Evolutionary conservation across 1,139 yeast species (phyloP).

Genomic region (Geotrichum restrictum): DNA sequence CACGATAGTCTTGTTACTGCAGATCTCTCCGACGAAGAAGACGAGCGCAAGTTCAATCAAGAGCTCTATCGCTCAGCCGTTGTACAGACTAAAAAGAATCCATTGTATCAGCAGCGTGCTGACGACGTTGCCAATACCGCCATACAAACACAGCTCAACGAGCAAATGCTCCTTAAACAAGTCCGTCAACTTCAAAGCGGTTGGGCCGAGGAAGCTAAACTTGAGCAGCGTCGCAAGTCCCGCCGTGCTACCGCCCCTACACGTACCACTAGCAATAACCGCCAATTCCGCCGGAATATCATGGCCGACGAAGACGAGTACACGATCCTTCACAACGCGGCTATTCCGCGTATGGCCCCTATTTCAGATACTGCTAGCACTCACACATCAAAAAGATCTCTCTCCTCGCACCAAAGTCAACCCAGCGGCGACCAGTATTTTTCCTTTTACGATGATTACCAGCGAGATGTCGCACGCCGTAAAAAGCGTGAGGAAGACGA

Average conservation of each 20-base stretch:
- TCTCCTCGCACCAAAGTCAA: neutral
- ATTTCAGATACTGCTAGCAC: neutral
- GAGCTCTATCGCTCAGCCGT: constrained; percentile 15
- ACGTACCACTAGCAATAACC: neutral
- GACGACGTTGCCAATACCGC: constrained; percentile 6
- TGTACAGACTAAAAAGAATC: constrained; percentile 12
- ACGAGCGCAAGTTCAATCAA: constrained; percentile 16
- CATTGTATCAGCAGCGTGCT: constrained; percentile 12
- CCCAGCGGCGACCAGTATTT: constrained; percentile 8
- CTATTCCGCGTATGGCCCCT: neutral
- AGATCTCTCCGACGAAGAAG: constrained; percentile 12
- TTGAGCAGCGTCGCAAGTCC: constrained; percentile 2
- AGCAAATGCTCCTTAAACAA: constrained; percentile 10
- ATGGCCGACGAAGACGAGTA: constrained; percentile 4
- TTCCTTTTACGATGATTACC: constrained; percentile 13
- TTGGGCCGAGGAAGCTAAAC: constrained; percentile 12
- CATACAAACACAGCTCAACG: constrained; percentile 12
- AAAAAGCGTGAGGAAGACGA: constrained; percentile 4
- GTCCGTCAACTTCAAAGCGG: constrained; percentile 6
- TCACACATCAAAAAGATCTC: constrained; percentile 3
- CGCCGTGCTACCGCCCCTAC: neutral
- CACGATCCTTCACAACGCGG: neutral
- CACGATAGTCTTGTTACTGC: constrained; percentile 29
- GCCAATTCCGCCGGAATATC: neutral
- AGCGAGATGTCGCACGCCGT: constrained; percentile 5